Evolutionary conservation across 2,329 filamentous ascomycete species (phyloP), one percentile per base, ranked within the genome.

Genomic region (Clonostachys rhizophaga): DNA sequence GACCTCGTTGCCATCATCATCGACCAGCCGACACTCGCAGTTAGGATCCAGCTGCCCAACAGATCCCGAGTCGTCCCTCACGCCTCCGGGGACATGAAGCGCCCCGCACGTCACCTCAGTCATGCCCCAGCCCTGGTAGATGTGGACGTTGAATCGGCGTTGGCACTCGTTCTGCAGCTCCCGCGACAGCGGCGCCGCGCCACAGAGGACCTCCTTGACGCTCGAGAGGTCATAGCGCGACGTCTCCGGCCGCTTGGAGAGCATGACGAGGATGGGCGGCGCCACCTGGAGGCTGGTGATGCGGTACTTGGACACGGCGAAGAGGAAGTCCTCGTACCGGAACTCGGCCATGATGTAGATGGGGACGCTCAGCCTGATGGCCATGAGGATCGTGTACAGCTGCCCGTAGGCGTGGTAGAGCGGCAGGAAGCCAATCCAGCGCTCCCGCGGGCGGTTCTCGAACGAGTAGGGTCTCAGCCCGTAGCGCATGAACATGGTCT

Each of bases 401-500:
- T 83, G 79, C 3, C 75, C 75, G 51, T 77, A 80, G 7, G 78
- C 79, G 55, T 84, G 81, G 55, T 83, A 86, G 58, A 86, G 77
- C 1, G 86, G 86, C 12, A 89, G 65, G 58, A 87, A 85, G 43
- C 81, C 74, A 30, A 78, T 55, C 71, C 74, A 78, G 37, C 74
- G 64, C 54, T 77, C 76, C 9, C 61, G 57, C 18, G 69, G 69
- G 35, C 65, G 62, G 5, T 65, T 40, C 4, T 63, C 54, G 50
- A 64, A 65, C 2, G 55, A 47, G 43, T 65, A 61, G 9, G 64
- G 65, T 30, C 63, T 65, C 50, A 65, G 55, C 9, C 65, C 57
- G 49, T 70, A 71, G 18, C 66, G 63, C 56, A 73, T 70, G 57
- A 68, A 70, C 41, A 74, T 70, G 5, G 67, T 70, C 55, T 81